Base-by-base conservation (phyloP, 345 rosid genomes). In the Sisymbrium irio region DNA sequence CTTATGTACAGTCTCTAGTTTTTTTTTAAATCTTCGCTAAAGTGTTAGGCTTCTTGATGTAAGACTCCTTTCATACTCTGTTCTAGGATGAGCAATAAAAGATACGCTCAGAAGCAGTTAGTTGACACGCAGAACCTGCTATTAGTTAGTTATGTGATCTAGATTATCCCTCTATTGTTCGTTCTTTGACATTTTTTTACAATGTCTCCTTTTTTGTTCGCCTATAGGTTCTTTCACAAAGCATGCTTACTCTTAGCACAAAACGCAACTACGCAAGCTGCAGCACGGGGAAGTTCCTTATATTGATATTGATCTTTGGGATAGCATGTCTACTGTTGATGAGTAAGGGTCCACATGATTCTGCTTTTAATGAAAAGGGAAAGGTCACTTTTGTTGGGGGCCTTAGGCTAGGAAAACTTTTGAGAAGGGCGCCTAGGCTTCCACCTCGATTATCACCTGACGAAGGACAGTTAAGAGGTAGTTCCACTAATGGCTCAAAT, bases 391-490 rank as follows among this genome's bases (percentile, higher is more conserved):
- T 63, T 39, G 84, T 81, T 69, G 63, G 72, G 41, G 73, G 78
- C 12, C 70, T 79, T 30, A 79, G 85, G 73, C 82, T 95, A 69
- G 77, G 78, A 76, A 82, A 63, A 54, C 80, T 95, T 79, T 87
- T 78, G 85, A 85, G 94, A 83, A 88, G 75, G 66, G 82, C 98
- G 6, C 98, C 99, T 3, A 85, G 96, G 79, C 88, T 92, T 78
- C 97, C 97, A 79, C 99, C 97, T 78, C 84, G 87, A 12, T 71
- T 95, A 54, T 75, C 97, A 7, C 97, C 97, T 5, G 93, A 89
- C 65, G 92, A 88, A 77, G 85, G 80, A 76, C 84, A 68, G 42
- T 60, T 69, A 2, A 63, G 12, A 53, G 70, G 67, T 50, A 62
- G 65, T 55, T 54, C 71, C 8, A 51, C 8, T 60, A 71, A 71